Evolutionary conservation across 1,139 yeast genomes (phyloP).

Genomic region (Pichia sp.): DNA sequence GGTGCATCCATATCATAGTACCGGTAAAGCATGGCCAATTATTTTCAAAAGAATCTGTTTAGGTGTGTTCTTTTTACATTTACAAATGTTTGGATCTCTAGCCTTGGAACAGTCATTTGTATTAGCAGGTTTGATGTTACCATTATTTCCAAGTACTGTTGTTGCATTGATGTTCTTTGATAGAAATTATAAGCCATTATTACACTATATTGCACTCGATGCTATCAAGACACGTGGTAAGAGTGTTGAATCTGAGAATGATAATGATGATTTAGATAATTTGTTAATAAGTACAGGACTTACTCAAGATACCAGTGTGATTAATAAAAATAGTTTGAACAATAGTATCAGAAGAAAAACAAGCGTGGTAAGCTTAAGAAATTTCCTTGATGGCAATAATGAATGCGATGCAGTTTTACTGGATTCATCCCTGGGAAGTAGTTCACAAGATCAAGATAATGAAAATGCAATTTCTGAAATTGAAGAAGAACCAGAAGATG

Average conservation of each 20-base stretch:
- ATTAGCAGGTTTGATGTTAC: slow-evolving; percentile 50
- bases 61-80: slow-evolving; percentile 58
- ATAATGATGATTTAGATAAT: slow-evolving; percentile 20
- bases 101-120: slow-evolving; percentile 62
- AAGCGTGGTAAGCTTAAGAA: slow-evolving; percentile 16
- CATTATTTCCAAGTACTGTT: slow-evolving; percentile 50
- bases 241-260: slow-evolving; percentile 27
- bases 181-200: slow-evolving; percentile 57
- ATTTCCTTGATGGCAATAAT: slow-evolving; percentile 18
- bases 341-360: slow-evolving; percentile 12
- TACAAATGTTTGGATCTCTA: slow-evolving; percentile 68
- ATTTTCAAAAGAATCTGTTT: slow-evolving; percentile 56
- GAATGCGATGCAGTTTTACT: slow-evolving; percentile 19
- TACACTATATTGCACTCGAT: slow-evolving; percentile 59
- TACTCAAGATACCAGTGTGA: neutral
- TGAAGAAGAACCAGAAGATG: neutral
- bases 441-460: neutral
- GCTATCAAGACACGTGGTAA: slow-evolving; percentile 45
- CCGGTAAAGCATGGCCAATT: slow-evolving; percentile 72
- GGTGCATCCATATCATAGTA: slow-evolving; percentile 70
- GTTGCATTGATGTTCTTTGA: slow-evolving; percentile 56
- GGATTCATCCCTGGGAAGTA: slow-evolving; percentile 4
- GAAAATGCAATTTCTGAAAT: slow-evolving; percentile 1
- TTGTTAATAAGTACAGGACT: slow-evolving; percentile 7
- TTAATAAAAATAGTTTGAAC: neutral